Base-by-base conservation (phyloP, 2,329 filamentous ascomycete genomes). In the Penicillium occitanis region DNA sequence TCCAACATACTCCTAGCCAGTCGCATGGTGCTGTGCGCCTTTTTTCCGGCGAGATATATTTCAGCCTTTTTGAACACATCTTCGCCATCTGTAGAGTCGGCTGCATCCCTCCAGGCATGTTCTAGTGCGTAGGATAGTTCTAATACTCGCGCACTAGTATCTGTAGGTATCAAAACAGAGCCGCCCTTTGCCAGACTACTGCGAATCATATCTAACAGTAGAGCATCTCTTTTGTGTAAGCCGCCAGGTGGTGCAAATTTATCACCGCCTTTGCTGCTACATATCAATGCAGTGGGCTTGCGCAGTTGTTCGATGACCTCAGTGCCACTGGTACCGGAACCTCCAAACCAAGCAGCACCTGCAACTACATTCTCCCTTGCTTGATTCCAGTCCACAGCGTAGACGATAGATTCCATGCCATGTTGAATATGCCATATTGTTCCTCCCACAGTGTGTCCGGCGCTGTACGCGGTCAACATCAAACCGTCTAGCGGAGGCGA, bases 361-460 rank as follows among this genome's bases (percentile, higher is more conserved):
- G 94, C 89, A 67, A 97, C 89, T 17, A 98, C 93, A 79, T 97
- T 96, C 76, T 99, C 95, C 71, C 92, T 88, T n/a, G 91, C 92
- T 79, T 97, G 93, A 72, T 97, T 97, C 95, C 95, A 99, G 74
- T 98, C 94, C 19, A 97, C 92, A 0, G 95, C 94, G 73, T 99
- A 98, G 0, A 99, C 93, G 50, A 99, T 94, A 0, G 93, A 97
- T 77, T 99, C 95, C 75, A 97, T 86, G 0, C 93, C 93, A 81
- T 98, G 93, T 73, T 98, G 94, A 70, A 99, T 93, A 74, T 98
- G 94, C 95, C 95, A 99, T 82, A 99, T 97, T 28, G 95, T 98
- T 65, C 95, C 95, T 77, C 95, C 95, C 0, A 98, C 86, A 0
- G 94, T 97, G 76, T 97, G 94, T 69, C 95, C 95, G 7, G 95